These are phyloP conservation scores for Pseudocercospora fuligena DNA, from an alignment of 2,329 filamentous ascomycete genomes.

Conservation along the genomic window DNA sequence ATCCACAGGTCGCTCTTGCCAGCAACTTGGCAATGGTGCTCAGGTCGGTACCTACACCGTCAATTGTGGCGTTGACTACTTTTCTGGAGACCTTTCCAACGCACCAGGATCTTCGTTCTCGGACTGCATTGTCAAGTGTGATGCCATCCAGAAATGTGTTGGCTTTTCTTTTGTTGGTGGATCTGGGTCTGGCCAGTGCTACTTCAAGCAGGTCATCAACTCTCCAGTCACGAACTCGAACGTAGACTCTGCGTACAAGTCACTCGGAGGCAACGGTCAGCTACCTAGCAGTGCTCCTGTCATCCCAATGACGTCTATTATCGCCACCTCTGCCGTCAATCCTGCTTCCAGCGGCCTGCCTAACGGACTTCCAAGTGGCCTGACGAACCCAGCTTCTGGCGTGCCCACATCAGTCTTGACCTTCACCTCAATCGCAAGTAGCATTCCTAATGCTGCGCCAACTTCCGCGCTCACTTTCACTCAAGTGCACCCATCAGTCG, in stretches of 20 bases:
- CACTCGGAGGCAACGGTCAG: not conserved
- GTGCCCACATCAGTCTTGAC: not conserved
- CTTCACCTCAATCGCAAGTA: not conserved
- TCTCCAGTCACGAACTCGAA: slow-evolving; percentile 11
- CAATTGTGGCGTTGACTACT: slow-evolving; percentile 21
- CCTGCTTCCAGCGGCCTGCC: not conserved
- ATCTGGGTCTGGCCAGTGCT: slow-evolving; percentile 20
- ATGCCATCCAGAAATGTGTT: slow-evolving; percentile 20
- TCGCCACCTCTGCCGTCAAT: no score
- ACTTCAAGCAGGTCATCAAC: slow-evolving; percentile 24
- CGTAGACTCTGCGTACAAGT: slow-evolving; percentile 19
- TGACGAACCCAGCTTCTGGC: not conserved
- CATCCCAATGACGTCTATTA: not conserved
- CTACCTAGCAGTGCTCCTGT: not conserved
- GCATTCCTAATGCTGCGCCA: not conserved
- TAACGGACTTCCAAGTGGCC: not conserved
- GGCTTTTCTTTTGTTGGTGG: slow-evolving; percentile 26
- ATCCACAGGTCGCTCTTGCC: slow-evolving; percentile 15
- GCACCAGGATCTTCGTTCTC: slow-evolving; percentile 13
- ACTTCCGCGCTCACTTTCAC: not conserved
- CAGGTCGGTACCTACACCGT: slow-evolving; percentile 16
- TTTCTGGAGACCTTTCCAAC: slow-evolving; percentile 17
- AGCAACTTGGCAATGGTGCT: slow-evolving; percentile 20
- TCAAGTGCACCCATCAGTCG: not conserved
- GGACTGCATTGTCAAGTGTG: slow-evolving; percentile 15